A percentile compares a stretch with the other conserved stretches of the same genome.
phyloP scores from a whole-genome alignment of 2,329 filamentous ascomycete genomes.

The Cryoendolithus antarcticus region DNA sequence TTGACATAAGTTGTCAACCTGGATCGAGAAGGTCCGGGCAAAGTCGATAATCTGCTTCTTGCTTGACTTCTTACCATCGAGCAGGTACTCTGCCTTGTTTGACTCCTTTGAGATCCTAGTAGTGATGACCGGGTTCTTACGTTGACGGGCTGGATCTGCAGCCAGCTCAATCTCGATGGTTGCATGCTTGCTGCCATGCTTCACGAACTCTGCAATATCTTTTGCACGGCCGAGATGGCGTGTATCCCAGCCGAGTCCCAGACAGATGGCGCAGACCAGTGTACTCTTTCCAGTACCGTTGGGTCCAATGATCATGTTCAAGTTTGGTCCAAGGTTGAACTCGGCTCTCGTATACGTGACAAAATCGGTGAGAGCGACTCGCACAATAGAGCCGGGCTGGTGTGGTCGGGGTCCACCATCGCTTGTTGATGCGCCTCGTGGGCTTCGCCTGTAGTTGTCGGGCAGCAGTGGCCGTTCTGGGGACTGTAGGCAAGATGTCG shows the following conservation, averaged over 20 bases:
- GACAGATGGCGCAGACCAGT: constrained; percentile 87
- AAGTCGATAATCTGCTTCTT: constrained; percentile 56
- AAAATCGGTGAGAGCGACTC: constrained; percentile 77
- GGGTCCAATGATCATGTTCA: constrained; percentile 99
- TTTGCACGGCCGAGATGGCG: constrained; percentile 76
- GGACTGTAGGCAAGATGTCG: constrained; percentile 2
- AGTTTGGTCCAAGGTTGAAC: constrained; percentile 76
- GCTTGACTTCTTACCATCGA: constrained; percentile 53
- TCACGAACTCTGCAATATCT: constrained; percentile 79
- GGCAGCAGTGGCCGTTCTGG: constrained; percentile 18
- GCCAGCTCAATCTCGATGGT: constrained; percentile 85
- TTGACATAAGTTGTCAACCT: constrained; percentile 95
- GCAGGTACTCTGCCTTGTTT: constrained; percentile 65
- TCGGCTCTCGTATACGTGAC: constrained; percentile 90
- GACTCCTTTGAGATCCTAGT: constrained; percentile 71
- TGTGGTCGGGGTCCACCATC: constrained; percentile 15
- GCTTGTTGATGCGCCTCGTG: constrained; percentile 7
- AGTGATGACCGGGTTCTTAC: constrained; percentile 58
- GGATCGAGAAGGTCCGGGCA: constrained; percentile 65
- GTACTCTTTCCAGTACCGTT: constrained; percentile 98
- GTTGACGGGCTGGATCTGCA: constrained; percentile 41
- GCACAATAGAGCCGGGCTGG: constrained; percentile 74
- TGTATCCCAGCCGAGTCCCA: constrained; percentile 76
- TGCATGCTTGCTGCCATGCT: constrained; percentile 68
- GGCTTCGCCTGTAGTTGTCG: constrained; percentile 22